Base-by-base conservation (phyloP, 2,329 filamentous ascomycete species). In the Colletotrichum sp. region DNA sequence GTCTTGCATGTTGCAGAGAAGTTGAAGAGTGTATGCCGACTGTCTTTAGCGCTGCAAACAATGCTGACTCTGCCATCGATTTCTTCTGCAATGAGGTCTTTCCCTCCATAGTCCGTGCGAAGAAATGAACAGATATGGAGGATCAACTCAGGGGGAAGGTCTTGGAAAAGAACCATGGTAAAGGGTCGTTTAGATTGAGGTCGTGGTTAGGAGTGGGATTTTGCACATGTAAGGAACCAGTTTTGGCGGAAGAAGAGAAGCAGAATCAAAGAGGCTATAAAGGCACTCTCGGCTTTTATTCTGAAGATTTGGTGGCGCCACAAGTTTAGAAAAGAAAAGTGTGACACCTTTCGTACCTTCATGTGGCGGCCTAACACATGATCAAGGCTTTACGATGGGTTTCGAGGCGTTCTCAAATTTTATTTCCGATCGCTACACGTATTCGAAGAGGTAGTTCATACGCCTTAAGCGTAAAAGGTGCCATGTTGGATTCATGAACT, bases 41-140 rank as follows among this genome's bases (percentile, higher is more conserved):
- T 52, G 2, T 2, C n/a, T 0, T 1, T 52, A 2, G n/a, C 44
- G n/a, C 44, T 5, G 3, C 12, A 2, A 5, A 0, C 5, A 6
- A 52, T 52, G 6, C n/a, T 22, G 6, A 12, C 4, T 22, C 44
- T 3, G 44, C 44, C 2, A 13, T 52, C 6, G 6, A 52, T 1
- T 12, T 13, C n/a, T 3, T 8, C 3, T 52, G 11, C 44, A 22
- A 22, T 22, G 44, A 52, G n/a, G 13, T 52, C 1, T 52, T 52
- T 52, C 2, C 44, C 44, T 22, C 0, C 11, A 22, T 52, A 52
- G 6, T 52, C 1, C 0, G 44, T 52, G 6, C 44, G 44, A 12
- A 52, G 44, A 52, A 52, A 52, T 11, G n/a, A 52, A 52, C 44
- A 52, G 6, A 52, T 52, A 22, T 52, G n/a, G 0, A 52, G 44